Percentiles rank a stretch among this genome's conserved stretches.
These are phyloP conservation scores for Phymatotrichopsis omnivora DNA, from an alignment of 2,329 filamentous ascomycete species.

Conservation along the genomic window DNA sequence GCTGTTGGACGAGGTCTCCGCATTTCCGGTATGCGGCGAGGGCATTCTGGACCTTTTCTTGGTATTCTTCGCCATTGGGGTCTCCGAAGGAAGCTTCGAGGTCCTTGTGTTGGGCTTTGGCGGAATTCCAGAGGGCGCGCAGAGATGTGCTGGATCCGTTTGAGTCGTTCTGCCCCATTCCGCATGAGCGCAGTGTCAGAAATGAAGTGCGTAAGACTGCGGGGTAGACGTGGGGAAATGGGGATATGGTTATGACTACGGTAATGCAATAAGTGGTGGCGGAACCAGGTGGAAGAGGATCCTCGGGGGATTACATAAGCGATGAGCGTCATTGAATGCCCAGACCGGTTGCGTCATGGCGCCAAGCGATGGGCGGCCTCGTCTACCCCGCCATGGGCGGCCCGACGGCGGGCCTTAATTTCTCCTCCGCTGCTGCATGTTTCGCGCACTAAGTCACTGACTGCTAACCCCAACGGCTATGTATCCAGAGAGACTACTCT, in stretches of 20 bases:
- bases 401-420: no score
- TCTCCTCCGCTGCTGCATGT: no score
- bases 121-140: conserved; percentile 44
- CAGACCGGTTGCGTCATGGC: no score
- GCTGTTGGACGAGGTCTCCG: conserved; percentile 54
- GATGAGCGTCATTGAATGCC: no score
- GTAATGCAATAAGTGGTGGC: not conserved
- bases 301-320: not conserved
- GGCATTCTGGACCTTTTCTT: conserved; percentile 54
- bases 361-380: no score
- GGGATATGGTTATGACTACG: not conserved
- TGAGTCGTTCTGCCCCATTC: no score
- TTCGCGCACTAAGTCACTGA: no score
- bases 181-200: not conserved
- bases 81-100: conserved; percentile 57
- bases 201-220: not conserved
- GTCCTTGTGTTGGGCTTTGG: conserved; percentile 45
- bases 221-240: not conserved
- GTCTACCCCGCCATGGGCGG: no score
- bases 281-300: not conserved
- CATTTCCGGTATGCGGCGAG: conserved; percentile 66
- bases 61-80: conserved; percentile 55
- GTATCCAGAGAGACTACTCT: no score
- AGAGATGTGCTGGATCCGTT: conserved; percentile 32
- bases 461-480: no score